phyloP scores from a whole-genome alignment of 23 red algal species.

The Gracilaria gracilis region DNA sequence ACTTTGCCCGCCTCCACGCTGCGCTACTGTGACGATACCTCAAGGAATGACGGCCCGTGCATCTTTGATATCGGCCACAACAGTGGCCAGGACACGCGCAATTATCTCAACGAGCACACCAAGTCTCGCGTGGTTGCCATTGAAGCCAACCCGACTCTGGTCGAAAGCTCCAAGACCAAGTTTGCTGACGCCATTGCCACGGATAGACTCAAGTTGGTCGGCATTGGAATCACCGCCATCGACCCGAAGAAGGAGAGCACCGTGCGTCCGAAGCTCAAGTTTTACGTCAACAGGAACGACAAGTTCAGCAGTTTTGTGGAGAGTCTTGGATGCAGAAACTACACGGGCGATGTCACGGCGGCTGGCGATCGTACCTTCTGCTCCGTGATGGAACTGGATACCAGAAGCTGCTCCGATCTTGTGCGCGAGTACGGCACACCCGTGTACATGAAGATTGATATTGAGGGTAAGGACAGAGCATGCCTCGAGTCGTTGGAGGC shows the following conservation, averaged over 20 bases:
- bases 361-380: conserved; percentile 39
- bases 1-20: background rate
- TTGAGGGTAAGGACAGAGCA: conserved; percentile 55
- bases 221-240: conserved; percentile 38
- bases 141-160: conserved; percentile 66
- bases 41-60: conserved; percentile 33
- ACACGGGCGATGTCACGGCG: background rate
- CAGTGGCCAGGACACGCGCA: conserved; percentile 56
- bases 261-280: conserved; percentile 28
- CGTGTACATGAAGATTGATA: conserved; percentile 58
- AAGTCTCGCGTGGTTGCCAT: conserved; percentile 60
- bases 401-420: conserved; percentile 39
- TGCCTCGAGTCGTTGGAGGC: conserved; percentile 47
- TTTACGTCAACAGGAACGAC: conserved; percentile 43
- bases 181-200: conserved; percentile 19
- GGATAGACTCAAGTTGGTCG: conserved; percentile 16
- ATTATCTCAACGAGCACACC: conserved; percentile 42
- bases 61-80: conserved; percentile 73
- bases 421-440: conserved; percentile 60
- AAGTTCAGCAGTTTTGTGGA: conserved; percentile 53
- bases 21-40: conserved; percentile 14
- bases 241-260: conserved; percentile 15
- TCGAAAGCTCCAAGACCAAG: conserved; percentile 1
- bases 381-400: conserved; percentile 34
- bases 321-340: conserved; percentile 38